phyloP scores from a whole-genome alignment of 1,284 basidiomycete genomes.

The Ustilago esculenta region DNA sequence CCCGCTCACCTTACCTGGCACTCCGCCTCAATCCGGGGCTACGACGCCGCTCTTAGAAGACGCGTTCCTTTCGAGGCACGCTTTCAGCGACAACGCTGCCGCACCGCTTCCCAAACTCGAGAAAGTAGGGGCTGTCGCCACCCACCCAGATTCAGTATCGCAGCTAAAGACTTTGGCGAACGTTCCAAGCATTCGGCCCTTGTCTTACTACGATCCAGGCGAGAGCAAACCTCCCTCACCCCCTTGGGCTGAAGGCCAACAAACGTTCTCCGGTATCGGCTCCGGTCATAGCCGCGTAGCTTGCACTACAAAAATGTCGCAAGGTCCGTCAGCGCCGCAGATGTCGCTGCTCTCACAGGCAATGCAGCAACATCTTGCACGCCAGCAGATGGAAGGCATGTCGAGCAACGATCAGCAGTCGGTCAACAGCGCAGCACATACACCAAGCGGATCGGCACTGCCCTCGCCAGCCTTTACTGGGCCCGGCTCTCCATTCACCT shows the following conservation, averaged over 20 bases:
- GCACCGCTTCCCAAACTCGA: no score
- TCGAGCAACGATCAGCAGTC: slow-evolving; percentile 5
- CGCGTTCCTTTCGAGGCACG: neutral
- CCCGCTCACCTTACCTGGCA: slow-evolving; percentile 13
- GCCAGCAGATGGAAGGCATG: slow-evolving; percentile 33
- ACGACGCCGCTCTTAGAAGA: slow-evolving; percentile 31
- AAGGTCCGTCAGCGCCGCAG: slow-evolving; percentile 26
- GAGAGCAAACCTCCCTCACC: slow-evolving; percentile 38
- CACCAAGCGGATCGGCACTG: slow-evolving; percentile 31
- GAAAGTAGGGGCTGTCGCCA: neutral
- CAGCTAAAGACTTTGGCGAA: neutral
- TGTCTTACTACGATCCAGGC: slow-evolving; percentile 37
- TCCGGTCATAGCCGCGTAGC: slow-evolving; percentile 8
- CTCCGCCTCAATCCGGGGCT: slow-evolving; percentile 23
- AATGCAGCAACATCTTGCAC: slow-evolving; percentile 49
- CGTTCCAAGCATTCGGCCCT: slow-evolving; percentile 8
- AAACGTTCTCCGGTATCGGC: slow-evolving; percentile 6
- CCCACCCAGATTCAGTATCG: neutral
- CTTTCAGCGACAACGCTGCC: neutral
- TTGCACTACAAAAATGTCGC: slow-evolving; percentile 31
- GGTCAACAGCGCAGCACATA: slow-evolving; percentile 16
- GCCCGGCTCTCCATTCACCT: slow-evolving; percentile 23
- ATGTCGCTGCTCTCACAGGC: slow-evolving; percentile 51
- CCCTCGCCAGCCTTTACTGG: slow-evolving; percentile 36
- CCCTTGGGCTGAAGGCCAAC: slow-evolving; percentile 18